Evolutionary conservation across 192 early-diverging fungal species (phyloP).

Genomic region (Coemansia sp.): DNA sequence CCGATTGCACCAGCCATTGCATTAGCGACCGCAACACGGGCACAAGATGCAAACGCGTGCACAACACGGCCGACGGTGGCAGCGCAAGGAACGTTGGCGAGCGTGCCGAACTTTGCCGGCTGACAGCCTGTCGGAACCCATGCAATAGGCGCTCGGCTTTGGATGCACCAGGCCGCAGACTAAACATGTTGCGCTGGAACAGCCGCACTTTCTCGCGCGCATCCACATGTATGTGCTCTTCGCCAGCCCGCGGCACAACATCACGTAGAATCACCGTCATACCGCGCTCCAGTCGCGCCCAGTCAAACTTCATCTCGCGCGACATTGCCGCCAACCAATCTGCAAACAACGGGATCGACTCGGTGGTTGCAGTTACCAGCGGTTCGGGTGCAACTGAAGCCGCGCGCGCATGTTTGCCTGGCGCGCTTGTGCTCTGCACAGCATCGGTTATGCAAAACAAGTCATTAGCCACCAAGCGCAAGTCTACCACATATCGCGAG

Average conservation of each 20-base stretch:
- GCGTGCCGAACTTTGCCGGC: conserved; percentile 30
- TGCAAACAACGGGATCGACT: conserved; percentile 49
- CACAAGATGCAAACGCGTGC: conserved; percentile 33
- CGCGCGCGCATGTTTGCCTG: conserved; percentile 12
- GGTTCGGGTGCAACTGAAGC: conserved; percentile 26
- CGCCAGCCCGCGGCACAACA: conserved; percentile 3
- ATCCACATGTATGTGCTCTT: neutral
- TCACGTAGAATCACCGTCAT: conserved; percentile 12
- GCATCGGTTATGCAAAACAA: conserved; percentile 41
- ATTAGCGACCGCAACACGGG: conserved; percentile 46
- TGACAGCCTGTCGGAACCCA: conserved; percentile 22
- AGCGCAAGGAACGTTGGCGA: conserved; percentile 39
- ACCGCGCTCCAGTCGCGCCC: conserved; percentile 33
- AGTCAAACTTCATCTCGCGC: conserved; percentile 38
- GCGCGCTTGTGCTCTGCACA: conserved; percentile 17
- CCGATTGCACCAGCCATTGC: conserved; percentile 48
- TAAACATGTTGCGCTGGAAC: conserved; percentile 39
- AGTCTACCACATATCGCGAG: conserved; percentile 42
- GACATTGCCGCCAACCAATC: conserved; percentile 47
- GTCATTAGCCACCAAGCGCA: conserved; percentile 42
- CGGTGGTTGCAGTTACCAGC: conserved; percentile 37
- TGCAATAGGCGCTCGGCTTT: conserved; percentile 35
- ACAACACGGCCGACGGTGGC: conserved; percentile 41
- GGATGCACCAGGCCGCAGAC: conserved; percentile 34
- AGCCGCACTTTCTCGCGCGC: conserved; percentile 16